Evolutionary conservation across 116 monocot genomes (phyloP).

Genomic region (Phalaenopsis hybrid): DNA sequence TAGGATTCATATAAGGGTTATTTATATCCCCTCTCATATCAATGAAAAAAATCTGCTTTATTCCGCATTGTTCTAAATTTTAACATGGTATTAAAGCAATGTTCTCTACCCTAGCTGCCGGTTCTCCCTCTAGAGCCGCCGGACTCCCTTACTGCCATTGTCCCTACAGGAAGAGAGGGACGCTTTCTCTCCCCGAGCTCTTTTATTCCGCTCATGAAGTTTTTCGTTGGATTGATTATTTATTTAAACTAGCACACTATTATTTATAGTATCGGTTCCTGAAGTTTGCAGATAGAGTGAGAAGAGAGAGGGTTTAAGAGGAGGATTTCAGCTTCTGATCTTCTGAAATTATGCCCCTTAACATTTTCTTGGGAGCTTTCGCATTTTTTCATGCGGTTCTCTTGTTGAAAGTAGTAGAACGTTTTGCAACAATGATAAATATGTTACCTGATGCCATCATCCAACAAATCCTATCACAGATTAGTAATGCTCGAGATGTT

Average conservation of each 20-base stretch:
- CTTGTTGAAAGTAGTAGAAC: neutral
- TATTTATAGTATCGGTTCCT: neutral
- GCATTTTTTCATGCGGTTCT: neutral
- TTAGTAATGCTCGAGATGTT: slow-evolving; percentile 66
- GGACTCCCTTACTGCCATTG: no score
- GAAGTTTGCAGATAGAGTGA: no score
- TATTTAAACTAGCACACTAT: neutral
- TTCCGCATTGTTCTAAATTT: no score
- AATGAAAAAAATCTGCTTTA: no score
- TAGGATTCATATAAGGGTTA: no score
- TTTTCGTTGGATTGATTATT: neutral
- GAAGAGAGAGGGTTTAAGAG: no score
- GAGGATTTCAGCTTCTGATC: neutral
- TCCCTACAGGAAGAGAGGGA: no score
- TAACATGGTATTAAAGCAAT: no score
- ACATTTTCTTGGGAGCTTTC: neutral
- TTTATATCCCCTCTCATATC: no score
- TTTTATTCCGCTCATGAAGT: neutral
- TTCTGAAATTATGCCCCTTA: neutral
- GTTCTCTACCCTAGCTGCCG: no score
- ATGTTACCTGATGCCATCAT: slow-evolving; percentile 69
- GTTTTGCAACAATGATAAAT: slow-evolving; percentile 33
- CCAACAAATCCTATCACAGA: slow-evolving; percentile 64
- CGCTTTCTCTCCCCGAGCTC: no score
- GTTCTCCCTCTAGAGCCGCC: no score